These are phyloP conservation scores for Tolypocladium tundrense DNA, from an alignment of 2,329 filamentous ascomycete species.

Conservation along the genomic window DNA sequence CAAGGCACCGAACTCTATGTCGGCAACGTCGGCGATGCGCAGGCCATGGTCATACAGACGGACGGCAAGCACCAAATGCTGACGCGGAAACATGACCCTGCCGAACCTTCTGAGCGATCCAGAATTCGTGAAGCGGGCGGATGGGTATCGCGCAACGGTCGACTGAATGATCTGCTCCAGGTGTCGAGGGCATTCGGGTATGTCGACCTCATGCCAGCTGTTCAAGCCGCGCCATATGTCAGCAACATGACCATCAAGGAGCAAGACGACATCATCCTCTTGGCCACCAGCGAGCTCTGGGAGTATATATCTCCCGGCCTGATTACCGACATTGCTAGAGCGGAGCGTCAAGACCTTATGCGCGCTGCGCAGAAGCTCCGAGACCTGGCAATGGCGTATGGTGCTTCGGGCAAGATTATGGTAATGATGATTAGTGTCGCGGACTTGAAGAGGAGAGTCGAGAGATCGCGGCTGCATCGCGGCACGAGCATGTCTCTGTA, in stretches of 20 bases:
- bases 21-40: constrained; percentile 89
- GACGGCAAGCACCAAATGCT: constrained; percentile 76
- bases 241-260: constrained; percentile 70
- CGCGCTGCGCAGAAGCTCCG: constrained; percentile 86
- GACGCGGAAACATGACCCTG: constrained; percentile 87
- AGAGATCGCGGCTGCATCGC: constrained; percentile 61
- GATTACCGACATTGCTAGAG: constrained; percentile 81
- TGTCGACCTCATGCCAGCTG: constrained; percentile 80
- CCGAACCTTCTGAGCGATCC: constrained; percentile 71
- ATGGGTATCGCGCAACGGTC: constrained; percentile 90
- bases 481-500: constrained; percentile 81
- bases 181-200: constrained; percentile 95
- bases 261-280: constrained; percentile 84
- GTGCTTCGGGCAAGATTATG: constrained; percentile 91
- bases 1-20: constrained; percentile 85
- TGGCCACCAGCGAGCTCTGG: constrained; percentile 91
- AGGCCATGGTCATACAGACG: constrained; percentile 88
- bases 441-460: constrained; percentile 73
- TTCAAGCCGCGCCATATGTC: constrained; percentile 84
- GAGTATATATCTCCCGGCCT: constrained; percentile 85
- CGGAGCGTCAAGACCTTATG: constrained; percentile 86
- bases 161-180: constrained; percentile 81
- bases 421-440: constrained; percentile 96
- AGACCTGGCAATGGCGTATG: constrained; percentile 91
- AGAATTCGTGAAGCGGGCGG: constrained; percentile 91